Conservation (phyloP, 352 stramenopile genomes). For the Phytophthora sansomeana region DNA sequence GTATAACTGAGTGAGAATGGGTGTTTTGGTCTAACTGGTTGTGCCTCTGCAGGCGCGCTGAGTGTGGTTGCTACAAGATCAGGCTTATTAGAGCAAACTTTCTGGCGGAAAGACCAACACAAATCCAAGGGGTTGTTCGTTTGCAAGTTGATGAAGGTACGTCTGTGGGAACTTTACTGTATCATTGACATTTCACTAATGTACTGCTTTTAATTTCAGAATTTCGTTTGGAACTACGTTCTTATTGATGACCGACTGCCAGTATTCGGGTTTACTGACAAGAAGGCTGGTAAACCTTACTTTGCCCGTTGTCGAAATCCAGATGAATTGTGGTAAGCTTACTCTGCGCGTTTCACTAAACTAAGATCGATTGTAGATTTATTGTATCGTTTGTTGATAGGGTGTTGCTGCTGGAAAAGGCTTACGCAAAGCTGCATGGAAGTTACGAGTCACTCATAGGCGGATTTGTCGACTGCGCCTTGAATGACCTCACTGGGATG, state of each 20-base stretch:
- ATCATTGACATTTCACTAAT: background rate
- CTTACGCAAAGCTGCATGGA: conserved; percentile 93
- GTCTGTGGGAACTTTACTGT: background rate
- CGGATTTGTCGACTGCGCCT: conserved; percentile 89
- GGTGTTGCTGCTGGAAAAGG: conserved; percentile 92
- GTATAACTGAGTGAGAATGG: background rate
- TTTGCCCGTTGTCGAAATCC: conserved; percentile 86
- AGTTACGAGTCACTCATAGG: conserved; percentile 91
- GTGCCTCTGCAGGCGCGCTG: conserved; percentile 66
- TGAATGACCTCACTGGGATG: conserved; percentile 93
- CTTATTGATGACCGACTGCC: conserved; percentile 91
- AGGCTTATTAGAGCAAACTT: conserved; percentile 82
- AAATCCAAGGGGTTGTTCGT: conserved; percentile 87
- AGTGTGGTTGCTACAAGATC: conserved; percentile 86
- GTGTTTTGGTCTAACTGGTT: background rate
- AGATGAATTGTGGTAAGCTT: conserved; percentile 85
- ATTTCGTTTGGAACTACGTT: conserved; percentile 93
- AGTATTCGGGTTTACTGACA: conserved; percentile 86
- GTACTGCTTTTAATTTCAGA: conserved; percentile 39
- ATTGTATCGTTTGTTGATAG: conserved; percentile 34
- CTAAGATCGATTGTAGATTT: background rate
- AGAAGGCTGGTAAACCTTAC: conserved; percentile 82
- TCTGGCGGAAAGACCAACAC: conserved; percentile 78
- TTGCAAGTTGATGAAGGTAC: conserved; percentile 92
- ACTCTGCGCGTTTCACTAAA: background rate